Conservation (phyloP, 176 grass and related monocot species). For the Phragmites australis region DNA sequence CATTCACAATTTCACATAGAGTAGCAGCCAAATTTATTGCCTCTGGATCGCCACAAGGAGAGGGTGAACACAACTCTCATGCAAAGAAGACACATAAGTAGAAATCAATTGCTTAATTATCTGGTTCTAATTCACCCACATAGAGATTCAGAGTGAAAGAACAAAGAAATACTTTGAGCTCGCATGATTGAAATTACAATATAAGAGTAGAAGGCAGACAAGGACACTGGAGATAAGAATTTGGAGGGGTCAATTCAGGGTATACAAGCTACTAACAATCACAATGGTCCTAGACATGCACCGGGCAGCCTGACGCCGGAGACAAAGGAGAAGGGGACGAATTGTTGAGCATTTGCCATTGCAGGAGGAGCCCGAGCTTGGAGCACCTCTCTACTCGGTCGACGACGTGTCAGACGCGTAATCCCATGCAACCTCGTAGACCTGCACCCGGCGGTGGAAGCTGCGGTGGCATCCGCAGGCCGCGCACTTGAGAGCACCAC, state of each 20-base stretch:
- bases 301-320: neutral
- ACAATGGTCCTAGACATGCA: constrained; percentile 22
- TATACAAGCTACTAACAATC: constrained; percentile 33
- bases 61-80: neutral
- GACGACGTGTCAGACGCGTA: constrained; percentile 37
- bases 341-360: neutral
- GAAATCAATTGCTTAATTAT: neutral
- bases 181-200: constrained; percentile 31
- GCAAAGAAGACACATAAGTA: neutral
- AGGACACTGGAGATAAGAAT: neutral
- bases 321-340: neutral
- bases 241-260: constrained; percentile 12
- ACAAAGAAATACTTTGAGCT: neutral
- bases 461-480: constrained; percentile 75
- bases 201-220: neutral
- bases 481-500: constrained; percentile 62
- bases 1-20: no score
- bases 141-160: constrained; percentile 4
- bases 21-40: neutral
- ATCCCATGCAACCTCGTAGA: constrained; percentile 63
- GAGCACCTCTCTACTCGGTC: neutral
- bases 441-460: constrained; percentile 75
- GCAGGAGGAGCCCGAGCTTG: neutral
- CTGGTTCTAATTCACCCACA: neutral
- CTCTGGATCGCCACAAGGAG: neutral